Base-by-base conservation (phyloP, 108 stramenopile species). In the Fistulifera solaris region DNA sequence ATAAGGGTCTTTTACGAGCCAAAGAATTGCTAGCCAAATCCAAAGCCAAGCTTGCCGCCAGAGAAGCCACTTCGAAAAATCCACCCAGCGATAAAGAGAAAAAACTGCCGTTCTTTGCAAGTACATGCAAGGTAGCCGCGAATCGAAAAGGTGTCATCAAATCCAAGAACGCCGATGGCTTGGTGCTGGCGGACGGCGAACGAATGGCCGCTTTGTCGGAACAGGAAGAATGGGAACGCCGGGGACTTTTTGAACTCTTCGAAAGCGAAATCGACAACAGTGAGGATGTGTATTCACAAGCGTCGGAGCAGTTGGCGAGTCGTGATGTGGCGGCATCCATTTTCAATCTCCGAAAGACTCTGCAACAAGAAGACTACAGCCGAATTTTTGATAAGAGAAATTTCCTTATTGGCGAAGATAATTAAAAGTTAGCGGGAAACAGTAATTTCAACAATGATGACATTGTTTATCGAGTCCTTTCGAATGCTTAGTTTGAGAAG, bases 361-460 rank as follows among this genome's bases (percentile, higher is more conserved):
- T 91, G 67, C 68, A 77, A 54, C 64, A 52, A 17, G 72, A 80
- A 14, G 89, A 91, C 56, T 91, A 77, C 61, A 58, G 50, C 39
- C 80, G 41, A 63, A 86, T 91, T 38, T 91, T 91, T 72, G 83
- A 91, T 63, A 54, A 58, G 48, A 75, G 72, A 58, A 91, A 91
- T 79, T 56, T 75, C 40, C 83, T 83, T 38, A 91, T 91, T 72
- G 89, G 89, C 4, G 85, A 87, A 12, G 44, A 74, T 55, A 65
- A 74, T 49, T 75, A 71, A 49, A 40, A 14, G 14, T 11, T 40
- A 40, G n/a, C n/a, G n/a, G n/a, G n/a, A n/a, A n/a, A n/a, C n/a
- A n/a, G n/a, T n/a, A n/a, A n/a, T n/a, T n/a, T n/a, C n/a, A n/a
- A n/a, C n/a, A n/a, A n/a, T n/a, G n/a, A n/a, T n/a, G n/a, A n/a